Base-by-base conservation (phyloP, 148 eudicot species). In the Nepenthes gracilis region DNA sequence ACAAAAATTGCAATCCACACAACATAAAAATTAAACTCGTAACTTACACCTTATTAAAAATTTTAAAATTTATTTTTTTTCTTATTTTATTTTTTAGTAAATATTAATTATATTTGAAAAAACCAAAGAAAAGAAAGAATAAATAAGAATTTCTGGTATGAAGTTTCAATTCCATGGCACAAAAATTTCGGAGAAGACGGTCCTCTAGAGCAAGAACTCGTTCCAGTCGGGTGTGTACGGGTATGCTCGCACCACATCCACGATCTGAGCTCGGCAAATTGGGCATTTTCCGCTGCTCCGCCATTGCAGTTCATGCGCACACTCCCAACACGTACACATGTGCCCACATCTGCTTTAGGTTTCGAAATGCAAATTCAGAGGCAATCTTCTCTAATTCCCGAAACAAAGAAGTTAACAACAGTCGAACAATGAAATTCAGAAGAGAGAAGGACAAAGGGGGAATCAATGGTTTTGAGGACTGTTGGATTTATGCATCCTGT, bases 241-340 rank as follows among this genome's bases (percentile, higher is more conserved):
- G 35, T 69, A 68, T 40, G 82, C 80, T 13, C 75, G 80, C 43
- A 90, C 97, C 40, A 85, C 82, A 64, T 90, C 97, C 37, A 74
- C 9, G 33, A 90, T 85, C 9, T 73, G 84, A 71, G 89, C 83
- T 65, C 68, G 72, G 48, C 92, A 90, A 47, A 81, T 73, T 11
- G 97, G 95, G 48, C 97, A 90, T 70, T 69, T 83, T 5, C 84
- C 81, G 6, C 74, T 79, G 35, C 82, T 74, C 79, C 83, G 65
- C 79, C 83, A 66, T 59, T 72, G 87, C 61, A 87, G 36, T 61
- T 87, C 83, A 48, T 74, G 75, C 9, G 87, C 95, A 54, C 97
- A 90, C 32, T 74, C 55, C 70, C 75, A 83, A 59, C 97, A 90
- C 8, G 95, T 81, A 75, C 97, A 90, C 92, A 90, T 90, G 64